These are phyloP conservation scores for Brettanomyces anomalus DNA, from an alignment of 805 yeast genomes.

Conservation along the genomic window DNA sequence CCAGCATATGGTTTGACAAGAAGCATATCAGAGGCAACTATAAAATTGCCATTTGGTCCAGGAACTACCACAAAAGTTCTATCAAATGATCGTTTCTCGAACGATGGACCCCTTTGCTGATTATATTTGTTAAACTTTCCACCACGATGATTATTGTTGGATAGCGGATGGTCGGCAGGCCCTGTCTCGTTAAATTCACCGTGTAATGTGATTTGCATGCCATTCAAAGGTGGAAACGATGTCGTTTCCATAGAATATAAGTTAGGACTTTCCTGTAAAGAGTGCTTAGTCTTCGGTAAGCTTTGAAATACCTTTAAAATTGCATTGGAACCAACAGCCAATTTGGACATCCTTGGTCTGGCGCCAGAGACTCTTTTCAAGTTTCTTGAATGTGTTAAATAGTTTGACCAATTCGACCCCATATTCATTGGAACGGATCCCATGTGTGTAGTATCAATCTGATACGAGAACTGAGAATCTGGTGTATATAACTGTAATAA, in stretches of 20 bases:
- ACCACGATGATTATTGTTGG: conserved; percentile 5
- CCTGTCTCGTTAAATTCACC: conserved; percentile 73
- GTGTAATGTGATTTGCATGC: conserved; percentile 71
- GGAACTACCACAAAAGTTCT: conserved; percentile 71
- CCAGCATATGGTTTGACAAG: conserved; percentile 55
- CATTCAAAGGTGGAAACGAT: conserved; percentile 62
- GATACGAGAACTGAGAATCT: conserved; percentile 77
- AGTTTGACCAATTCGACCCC: conserved; percentile 47
- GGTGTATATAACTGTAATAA: conserved; percentile 67
- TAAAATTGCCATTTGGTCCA: conserved; percentile 55
- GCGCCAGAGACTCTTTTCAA: conserved; percentile 50
- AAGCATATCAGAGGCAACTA: conserved; percentile 83
- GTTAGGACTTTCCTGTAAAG: conserved; percentile 50
- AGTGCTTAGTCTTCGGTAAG: conserved; percentile 75
- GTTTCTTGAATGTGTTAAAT: conserved; percentile 70
- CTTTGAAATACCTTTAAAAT: conserved; percentile 54
- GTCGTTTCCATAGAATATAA: conserved; percentile 71
- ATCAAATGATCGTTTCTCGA: conserved; percentile 69
- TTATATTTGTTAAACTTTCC: conserved; percentile 19
- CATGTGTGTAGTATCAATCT: conserved; percentile 57
- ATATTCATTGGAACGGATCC: conserved; percentile 8
- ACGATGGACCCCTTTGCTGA: conserved; percentile 6
- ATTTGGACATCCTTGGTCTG: conserved; percentile 46
- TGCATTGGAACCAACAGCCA: conserved; percentile 60
- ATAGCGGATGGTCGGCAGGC: conserved; percentile 15